These are phyloP conservation scores for Mortierella sp. DNA, from an alignment of 371 early-diverging fungal species.

Conservation along the genomic window DNA sequence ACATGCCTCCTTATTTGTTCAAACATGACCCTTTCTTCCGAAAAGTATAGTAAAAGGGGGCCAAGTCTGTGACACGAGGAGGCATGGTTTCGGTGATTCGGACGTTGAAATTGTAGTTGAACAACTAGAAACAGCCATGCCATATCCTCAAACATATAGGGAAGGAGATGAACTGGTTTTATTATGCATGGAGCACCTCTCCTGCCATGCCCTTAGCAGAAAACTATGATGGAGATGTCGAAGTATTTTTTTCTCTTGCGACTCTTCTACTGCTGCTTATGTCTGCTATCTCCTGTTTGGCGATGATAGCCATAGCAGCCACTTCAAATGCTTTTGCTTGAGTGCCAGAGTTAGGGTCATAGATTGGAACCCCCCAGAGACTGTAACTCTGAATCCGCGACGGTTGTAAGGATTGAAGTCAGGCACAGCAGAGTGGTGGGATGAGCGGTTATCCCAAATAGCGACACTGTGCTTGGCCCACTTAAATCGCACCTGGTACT, in stretches of 20 bases:
- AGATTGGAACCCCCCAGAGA: conserved; percentile 69
- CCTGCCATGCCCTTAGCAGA: not conserved
- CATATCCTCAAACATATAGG: not conserved
- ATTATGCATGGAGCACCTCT: not conserved
- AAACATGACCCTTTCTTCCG: not conserved
- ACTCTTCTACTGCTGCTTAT: conserved; percentile 17
- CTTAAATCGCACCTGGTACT: conserved; percentile 74
- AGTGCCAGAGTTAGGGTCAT: conserved; percentile 64
- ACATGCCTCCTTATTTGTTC: not conserved
- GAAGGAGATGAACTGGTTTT: too few species aligned
- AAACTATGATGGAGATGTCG: not conserved
- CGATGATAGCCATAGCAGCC: conserved; percentile 40
- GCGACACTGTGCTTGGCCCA: conserved; percentile 75
- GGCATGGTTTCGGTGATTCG: not conserved
- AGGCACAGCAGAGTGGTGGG: conserved; percentile 67
- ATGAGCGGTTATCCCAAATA: conserved; percentile 76
- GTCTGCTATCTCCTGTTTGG: conserved; percentile 50
- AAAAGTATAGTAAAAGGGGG: not conserved
- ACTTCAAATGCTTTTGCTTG: conserved; percentile 52
- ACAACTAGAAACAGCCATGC: not conserved
- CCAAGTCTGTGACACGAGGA: not conserved
- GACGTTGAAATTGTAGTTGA: not conserved
- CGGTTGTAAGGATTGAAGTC: conserved; percentile 64
- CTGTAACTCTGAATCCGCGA: conserved; percentile 65
- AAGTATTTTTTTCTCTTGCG: not conserved